Percentiles rank a stretch among this genome's conserved stretches.
Conservation (phyloP, 148 eudicot genomes). For the Limonium bicolor region DNA sequence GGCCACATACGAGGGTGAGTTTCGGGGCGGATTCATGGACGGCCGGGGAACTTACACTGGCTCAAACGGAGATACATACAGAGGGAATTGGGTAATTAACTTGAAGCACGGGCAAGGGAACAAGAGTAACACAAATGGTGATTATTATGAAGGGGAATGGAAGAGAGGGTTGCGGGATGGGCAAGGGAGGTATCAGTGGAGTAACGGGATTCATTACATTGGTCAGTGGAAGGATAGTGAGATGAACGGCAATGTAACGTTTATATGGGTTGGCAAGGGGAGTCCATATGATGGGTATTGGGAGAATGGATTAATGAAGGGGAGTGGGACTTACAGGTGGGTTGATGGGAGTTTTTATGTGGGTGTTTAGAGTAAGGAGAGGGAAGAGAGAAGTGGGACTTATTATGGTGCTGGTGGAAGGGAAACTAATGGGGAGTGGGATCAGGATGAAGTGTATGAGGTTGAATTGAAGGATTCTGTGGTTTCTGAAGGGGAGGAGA, state of each 20-base stretch:
- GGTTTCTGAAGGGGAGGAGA: constrained; percentile 27
- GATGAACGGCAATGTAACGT: constrained; percentile 44
- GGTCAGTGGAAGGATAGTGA: constrained; percentile 57
- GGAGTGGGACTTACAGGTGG: constrained; percentile 53
- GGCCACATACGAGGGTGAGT: constrained; percentile 75
- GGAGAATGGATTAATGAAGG: constrained; percentile 59
- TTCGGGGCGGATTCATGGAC: constrained; percentile 64
- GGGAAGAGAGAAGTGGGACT: constrained; percentile 36
- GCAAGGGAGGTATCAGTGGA: constrained; percentile 60
- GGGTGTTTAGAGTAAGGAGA: constrained; percentile 58
- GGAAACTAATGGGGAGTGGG: constrained; percentile 27
- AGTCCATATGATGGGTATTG: constrained; percentile 60
- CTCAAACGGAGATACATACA: constrained; percentile 37
- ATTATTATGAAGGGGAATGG: constrained; percentile 78
- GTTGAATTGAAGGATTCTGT: constrained; percentile 29
- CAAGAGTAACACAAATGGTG: constrained; percentile 43
- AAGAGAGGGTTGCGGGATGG: constrained; percentile 47
- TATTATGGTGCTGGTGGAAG: constrained; percentile 27
- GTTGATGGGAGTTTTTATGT: constrained; percentile 56
- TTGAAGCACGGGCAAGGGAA: constrained; percentile 53
- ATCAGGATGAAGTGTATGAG: constrained; percentile 33
- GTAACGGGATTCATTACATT: constrained; percentile 39
- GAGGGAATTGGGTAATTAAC: constrained; percentile 53
- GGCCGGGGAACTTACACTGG: constrained; percentile 59
- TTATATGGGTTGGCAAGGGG: constrained; percentile 62